Conservation (phyloP, 805 yeast genomes). For the Ogataea paradorogensis region DNA sequence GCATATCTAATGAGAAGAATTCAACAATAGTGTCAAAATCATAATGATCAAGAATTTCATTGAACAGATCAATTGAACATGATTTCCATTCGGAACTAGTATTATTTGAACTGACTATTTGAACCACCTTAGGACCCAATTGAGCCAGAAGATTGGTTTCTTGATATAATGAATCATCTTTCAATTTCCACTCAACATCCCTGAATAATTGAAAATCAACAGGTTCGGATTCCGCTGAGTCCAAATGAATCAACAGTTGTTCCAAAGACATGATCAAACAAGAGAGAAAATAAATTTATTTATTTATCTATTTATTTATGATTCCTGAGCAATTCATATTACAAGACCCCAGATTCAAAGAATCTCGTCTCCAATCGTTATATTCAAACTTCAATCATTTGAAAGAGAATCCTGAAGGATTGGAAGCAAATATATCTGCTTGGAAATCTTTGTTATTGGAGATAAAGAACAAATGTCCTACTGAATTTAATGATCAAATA, state of each 20-base stretch:
- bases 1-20: slow-evolving; percentile 23
- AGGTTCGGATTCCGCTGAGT: slow-evolving; percentile 5
- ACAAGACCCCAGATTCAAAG: slow-evolving; percentile 35
- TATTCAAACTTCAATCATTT: slow-evolving; percentile 47
- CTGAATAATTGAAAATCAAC: slow-evolving; percentile 18
- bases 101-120: slow-evolving; percentile 24
- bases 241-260: slow-evolving; percentile 4
- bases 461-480: slow-evolving; percentile 21
- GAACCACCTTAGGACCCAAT: slow-evolving; percentile 22
- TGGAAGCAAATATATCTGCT: slow-evolving; percentile 44
- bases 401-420: slow-evolving; percentile 48
- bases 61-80: slow-evolving; percentile 22
- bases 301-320: slow-evolving; percentile 1
- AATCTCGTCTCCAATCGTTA: slow-evolving; percentile 42
- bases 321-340: slow-evolving; percentile 14
- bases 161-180: slow-evolving; percentile 16
- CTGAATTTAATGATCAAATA: slow-evolving; percentile 28
- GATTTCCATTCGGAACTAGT: slow-evolving; percentile 23
- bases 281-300: slow-evolving; percentile 1
- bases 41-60: slow-evolving; percentile 26
- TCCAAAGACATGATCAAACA: not conserved
- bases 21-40: slow-evolving; percentile 29
- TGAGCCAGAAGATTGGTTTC: slow-evolving; percentile 12
- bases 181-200: slow-evolving; percentile 18
- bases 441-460: slow-evolving; percentile 41